A percentile compares a stretch with the other conserved stretches of the same genome.
Conservation (phyloP, 257 asterid species). For the Rauvolfia tetraphylla region DNA sequence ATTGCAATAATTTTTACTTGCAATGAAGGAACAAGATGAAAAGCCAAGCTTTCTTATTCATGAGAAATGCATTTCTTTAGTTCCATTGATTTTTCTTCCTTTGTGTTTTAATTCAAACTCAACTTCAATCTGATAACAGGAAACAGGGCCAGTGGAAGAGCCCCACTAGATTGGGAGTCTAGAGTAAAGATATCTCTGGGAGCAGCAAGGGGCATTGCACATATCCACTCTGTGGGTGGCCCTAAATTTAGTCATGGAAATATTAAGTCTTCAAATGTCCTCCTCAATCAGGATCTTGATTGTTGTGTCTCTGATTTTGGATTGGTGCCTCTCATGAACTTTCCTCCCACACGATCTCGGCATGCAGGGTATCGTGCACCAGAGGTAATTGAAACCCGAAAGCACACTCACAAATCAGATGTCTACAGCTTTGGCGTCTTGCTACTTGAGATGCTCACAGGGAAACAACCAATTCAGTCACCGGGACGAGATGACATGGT, state of each 20-base stretch:
- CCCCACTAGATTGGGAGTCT: slow-evolving; percentile 79
- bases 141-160: slow-evolving; percentile 47
- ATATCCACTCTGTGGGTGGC: slow-evolving; percentile 73
- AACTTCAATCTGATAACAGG: slow-evolving; percentile 36
- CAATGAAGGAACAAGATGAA: not conserved
- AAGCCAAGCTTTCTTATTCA: not conserved
- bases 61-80: not conserved
- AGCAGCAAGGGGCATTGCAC: slow-evolving; percentile 80
- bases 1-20: not conserved
- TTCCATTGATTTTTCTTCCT: not conserved
- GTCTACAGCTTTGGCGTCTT: slow-evolving; percentile 92
- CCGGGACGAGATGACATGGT: slow-evolving; percentile 73
- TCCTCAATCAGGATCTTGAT: slow-evolving; percentile 66
- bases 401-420: slow-evolving; percentile 76
- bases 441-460: slow-evolving; percentile 88
- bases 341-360: slow-evolving; percentile 62
- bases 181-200: slow-evolving; percentile 75
- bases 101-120: not conserved
- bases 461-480: slow-evolving; percentile 74
- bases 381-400: slow-evolving; percentile 65
- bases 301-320: slow-evolving; percentile 77
- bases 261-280: slow-evolving; percentile 77
- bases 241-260: slow-evolving; percentile 77
- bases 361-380: slow-evolving; percentile 83
- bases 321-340: slow-evolving; percentile 74